Evolutionary conservation across 169 alveolate species (phyloP).

Genomic region (Plasmodium inui): DNA sequence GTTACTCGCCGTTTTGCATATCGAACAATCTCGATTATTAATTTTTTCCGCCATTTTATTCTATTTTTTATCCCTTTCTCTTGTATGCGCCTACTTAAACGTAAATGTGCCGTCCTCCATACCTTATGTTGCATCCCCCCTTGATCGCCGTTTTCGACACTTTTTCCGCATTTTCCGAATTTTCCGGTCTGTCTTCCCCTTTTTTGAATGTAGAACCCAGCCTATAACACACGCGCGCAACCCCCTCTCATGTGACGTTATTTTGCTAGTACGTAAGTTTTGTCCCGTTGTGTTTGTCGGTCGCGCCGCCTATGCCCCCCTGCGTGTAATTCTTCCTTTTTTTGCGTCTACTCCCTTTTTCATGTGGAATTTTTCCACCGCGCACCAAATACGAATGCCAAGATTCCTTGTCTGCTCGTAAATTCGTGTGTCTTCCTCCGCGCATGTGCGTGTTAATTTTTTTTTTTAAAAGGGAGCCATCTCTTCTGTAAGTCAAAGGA

Average conservation of each 20-base stretch:
- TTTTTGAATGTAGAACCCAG: neutral
- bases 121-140: neutral
- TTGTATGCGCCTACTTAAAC: neutral
- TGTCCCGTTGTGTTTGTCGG: neutral
- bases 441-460: neutral
- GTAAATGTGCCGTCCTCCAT: neutral
- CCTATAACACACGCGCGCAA: neutral
- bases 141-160: neutral
- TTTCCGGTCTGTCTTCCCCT: neutral
- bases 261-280: neutral
- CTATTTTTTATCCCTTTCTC: neutral
- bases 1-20: neutral
- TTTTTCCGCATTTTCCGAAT: neutral
- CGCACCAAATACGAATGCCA: neutral
- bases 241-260: neutral
- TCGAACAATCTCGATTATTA: neutral
- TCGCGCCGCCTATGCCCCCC: neutral
- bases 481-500: neutral
- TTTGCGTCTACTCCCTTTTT: neutral
- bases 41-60: neutral
- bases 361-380: neutral
- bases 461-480: neutral
- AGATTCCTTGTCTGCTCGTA: neutral
- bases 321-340: neutral
- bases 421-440: neutral